Evolutionary conservation across 495 filamentous ascomycete genomes (phyloP), one percentile per base, ranked within the genome.

Genomic region (Xylaria castorea): DNA sequence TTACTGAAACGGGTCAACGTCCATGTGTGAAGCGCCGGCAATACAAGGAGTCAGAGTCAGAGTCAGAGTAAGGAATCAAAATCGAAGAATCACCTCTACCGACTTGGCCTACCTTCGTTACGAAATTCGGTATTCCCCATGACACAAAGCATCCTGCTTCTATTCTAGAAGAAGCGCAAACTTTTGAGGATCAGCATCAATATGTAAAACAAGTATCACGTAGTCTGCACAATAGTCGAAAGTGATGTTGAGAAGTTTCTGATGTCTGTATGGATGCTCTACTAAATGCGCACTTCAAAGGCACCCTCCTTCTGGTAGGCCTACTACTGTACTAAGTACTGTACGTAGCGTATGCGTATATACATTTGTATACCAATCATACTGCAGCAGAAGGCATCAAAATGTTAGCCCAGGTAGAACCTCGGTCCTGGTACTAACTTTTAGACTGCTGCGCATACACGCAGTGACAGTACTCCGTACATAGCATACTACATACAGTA

Each of bases 1-100:
- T 66, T 32, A 46, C 63, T 32, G 40, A 66, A 7, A 40, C n/a
- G 7, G 42, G 63, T 25, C 27, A 44, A 16, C 64, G 64, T n/a
- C 42, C 64, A 20, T 32, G 22, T n/a, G 60, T 40, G 60, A 62
- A 38, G 60, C 60, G 6, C 20, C 34, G 36, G 34, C 11, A 40
- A 30, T 27, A 57, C 32, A 32, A 57, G 18, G 53, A 5, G 27
- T 30, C 20, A 12, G 27, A 57, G 53, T 57, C n/a, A n/a, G n/a
- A n/a, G n/a, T n/a, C n/a, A n/a, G n/a, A 32, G 25, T 14, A 50
- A 32, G 22, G 25, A 12, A 32, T 57, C 8, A n/a, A 51, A 7
- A n/a, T 25, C 8, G 25, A 51, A 51, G 16, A n/a, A 48, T 5
- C n/a, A n/a, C n/a, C n/a, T n/a, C 9, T 44, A 44, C 42, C 36